Conservation (phyloP, 2,329 filamentous ascomycete genomes). For the Escovopsis weberi region DNA sequence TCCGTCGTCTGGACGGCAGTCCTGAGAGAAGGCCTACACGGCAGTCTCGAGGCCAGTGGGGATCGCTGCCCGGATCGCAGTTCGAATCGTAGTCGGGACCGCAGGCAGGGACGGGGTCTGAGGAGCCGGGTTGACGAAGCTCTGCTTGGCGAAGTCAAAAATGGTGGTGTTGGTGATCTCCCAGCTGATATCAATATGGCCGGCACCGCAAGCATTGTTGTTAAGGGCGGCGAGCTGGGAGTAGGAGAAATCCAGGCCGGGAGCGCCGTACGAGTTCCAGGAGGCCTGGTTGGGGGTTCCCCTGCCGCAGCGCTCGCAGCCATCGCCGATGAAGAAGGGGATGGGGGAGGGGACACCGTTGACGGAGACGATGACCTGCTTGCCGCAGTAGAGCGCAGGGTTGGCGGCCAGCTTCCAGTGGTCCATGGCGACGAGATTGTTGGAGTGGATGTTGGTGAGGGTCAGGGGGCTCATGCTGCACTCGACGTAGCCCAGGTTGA, state of each 20-base stretch:
- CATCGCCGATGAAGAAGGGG: conserved; percentile 6
- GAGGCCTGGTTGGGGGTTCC: background rate
- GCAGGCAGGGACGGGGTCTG: too few relatives aligned
- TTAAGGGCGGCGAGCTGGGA: conserved; percentile 1
- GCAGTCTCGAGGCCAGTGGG: too few relatives aligned
- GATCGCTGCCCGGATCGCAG: too few relatives aligned
- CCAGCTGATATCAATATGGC: conserved; percentile 5
- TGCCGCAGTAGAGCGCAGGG: conserved; percentile 6
- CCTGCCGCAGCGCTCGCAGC: conserved; percentile 6
- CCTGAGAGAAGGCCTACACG: too few relatives aligned
- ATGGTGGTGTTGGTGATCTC: conserved; percentile 5
- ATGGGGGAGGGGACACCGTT: conserved; percentile 2
- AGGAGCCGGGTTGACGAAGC: too few relatives aligned
- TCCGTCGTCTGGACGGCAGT: too few relatives aligned
- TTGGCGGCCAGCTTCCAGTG: conserved; percentile 2
- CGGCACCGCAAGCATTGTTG: conserved; percentile 2
- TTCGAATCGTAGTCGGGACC: too few relatives aligned
- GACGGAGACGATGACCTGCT: conserved; percentile 7
- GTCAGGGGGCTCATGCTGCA: conserved; percentile 1
- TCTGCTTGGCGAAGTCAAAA: conserved; percentile 3
- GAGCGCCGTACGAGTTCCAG: conserved; percentile 5
- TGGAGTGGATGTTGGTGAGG: conserved; percentile 4
- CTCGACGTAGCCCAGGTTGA: conserved; percentile 1
- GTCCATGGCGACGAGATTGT: conserved; percentile 7
- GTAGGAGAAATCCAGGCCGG: conserved; percentile 6